Evolutionary conservation across 768 basidiomycete species (phyloP), one percentile per base, ranked within the genome.

Genomic region (Ephemerocybe angulata): DNA sequence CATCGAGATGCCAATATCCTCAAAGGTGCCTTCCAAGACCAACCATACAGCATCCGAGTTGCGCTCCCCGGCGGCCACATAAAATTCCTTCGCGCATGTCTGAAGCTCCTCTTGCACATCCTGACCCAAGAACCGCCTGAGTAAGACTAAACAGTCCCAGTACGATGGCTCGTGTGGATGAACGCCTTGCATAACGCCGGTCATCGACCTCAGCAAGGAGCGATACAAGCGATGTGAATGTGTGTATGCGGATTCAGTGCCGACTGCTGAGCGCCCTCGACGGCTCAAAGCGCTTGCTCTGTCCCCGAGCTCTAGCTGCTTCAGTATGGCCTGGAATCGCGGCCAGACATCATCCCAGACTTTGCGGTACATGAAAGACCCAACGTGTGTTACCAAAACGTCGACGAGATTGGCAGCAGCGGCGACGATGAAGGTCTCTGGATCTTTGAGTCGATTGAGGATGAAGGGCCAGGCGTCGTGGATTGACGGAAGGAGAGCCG

Each of bases 281-380:
- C 83, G 78, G 25, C 83, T 71, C 37, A 96, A 72, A 0, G 93
- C 91, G 49, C 72, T 91, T 17, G 74, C 71, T 37, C 76, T 65
- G 60, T 96, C 92, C 8, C 78, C 83, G n/a, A 67, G 68, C 53
- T 85, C 82, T 21, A 93, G 76, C 19, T 72, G 75, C 2, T 67
- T 68, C 35, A 98, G 70, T 54, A 97, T 76, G 8, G 58, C 63
- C 35, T 72, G 75, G 65, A 96, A 90, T 38, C 79, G 82, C 1
- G 96, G 96, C 95, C 96, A 98, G 19, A 93, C 80, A 58, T 98
- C 90, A 60, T 97, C 92, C 83, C 94, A 88, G 29, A 98, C 80
- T 52, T 89, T 77, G 30, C 83, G 76, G 47, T 80, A 80, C 90
- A 98, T 95, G 71, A 91, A 97, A 52, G 81, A 82, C 24, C 95